These are phyloP conservation scores for Aspergillus hortae DNA, from an alignment of 2,329 filamentous ascomycete genomes.

Conservation along the genomic window DNA sequence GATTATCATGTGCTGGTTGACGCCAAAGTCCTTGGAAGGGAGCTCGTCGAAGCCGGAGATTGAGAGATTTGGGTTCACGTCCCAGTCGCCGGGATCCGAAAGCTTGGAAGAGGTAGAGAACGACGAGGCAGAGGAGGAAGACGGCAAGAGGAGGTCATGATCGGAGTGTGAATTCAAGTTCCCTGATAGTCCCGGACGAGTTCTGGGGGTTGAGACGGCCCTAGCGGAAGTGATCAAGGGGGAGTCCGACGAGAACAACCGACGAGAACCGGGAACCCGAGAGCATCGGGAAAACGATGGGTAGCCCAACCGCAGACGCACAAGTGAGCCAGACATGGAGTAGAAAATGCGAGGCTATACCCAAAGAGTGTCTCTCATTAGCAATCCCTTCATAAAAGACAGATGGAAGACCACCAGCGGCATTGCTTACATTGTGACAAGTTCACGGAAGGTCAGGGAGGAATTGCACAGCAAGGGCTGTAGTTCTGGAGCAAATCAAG, in stretches of 20 bases:
- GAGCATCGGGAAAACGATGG: constrained; percentile 16
- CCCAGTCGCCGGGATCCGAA: constrained; percentile 59
- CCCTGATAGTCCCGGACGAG: constrained; percentile 17
- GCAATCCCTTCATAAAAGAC: constrained; percentile 3
- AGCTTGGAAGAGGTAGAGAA: constrained; percentile 32
- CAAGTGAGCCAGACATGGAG: constrained; percentile 18
- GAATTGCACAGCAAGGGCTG: constrained; percentile 24
- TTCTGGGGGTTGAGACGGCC: constrained; percentile 12
- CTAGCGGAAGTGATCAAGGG: constrained; percentile 14
- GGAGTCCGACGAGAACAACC: constrained; percentile 29
- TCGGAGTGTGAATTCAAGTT: constrained; percentile 8
- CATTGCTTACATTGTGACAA: constrained; percentile 22
- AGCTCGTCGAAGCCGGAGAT: constrained; percentile 73
- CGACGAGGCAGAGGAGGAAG: constrained; percentile 18
- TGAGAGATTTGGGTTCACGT: constrained; percentile 67
- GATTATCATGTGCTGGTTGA: constrained; percentile 95
- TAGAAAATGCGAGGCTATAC: constrained; percentile 22
- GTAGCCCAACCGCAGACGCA: constrained; percentile 18
- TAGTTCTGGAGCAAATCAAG: constrained; percentile 14
- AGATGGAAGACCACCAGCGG: neutral
- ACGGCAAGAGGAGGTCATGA: constrained; percentile 11
- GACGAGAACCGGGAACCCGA: constrained; percentile 18
- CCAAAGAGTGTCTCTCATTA: neutral
- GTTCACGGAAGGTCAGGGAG: constrained; percentile 16
- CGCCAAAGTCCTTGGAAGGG: constrained; percentile 76